These are phyloP conservation scores for Cephalotrichum gorgonifer DNA, from an alignment of 2,329 filamentous ascomycete species.

Conservation along the genomic window DNA sequence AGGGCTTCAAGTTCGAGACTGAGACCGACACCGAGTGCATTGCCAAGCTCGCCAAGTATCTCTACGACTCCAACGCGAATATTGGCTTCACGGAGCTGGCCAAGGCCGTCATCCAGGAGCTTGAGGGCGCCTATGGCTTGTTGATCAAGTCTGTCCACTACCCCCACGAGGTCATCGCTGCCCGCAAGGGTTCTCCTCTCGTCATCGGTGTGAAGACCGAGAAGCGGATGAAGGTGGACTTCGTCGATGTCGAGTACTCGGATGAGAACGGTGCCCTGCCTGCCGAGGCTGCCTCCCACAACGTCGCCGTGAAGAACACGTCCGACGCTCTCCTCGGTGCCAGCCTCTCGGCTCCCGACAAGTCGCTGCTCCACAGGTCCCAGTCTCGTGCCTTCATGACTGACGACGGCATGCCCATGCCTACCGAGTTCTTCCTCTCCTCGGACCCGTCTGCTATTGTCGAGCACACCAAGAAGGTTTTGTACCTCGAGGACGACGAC, in stretches of 20 bases:
- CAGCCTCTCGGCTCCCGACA: constrained; percentile 78
- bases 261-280: constrained; percentile 76
- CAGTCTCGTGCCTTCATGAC: constrained; percentile 98
- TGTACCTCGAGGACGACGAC: constrained; percentile 98
- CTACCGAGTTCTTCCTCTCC: constrained; percentile 97
- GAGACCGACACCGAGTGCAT: constrained; percentile 99
- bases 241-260: constrained; percentile 95
- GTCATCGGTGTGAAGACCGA: constrained; percentile 92
- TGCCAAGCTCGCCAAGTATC: constrained; percentile 96
- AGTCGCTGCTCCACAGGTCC: constrained; percentile 94
- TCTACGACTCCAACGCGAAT: constrained; percentile 86
- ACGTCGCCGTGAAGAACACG: constrained; percentile 89
- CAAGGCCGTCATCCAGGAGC: constrained; percentile 96
- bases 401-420: constrained; percentile 94
- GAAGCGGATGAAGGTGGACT: constrained; percentile 99
- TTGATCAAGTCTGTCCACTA: constrained; percentile 98
- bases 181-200: constrained; percentile 94
- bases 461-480: constrained; percentile 99
- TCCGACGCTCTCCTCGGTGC: constrained; percentile 55
- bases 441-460: constrained; percentile 97
- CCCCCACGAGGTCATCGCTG: constrained; percentile 94
- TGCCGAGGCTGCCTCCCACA: constrained; percentile 91
- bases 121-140: constrained; percentile 94
- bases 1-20: constrained; percentile 98
- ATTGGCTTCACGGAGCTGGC: constrained; percentile 94